Evolutionary conservation across 2,329 filamentous ascomycete species (phyloP), one percentile per base, ranked within the genome.

Genomic region (Phoma sp.): DNA sequence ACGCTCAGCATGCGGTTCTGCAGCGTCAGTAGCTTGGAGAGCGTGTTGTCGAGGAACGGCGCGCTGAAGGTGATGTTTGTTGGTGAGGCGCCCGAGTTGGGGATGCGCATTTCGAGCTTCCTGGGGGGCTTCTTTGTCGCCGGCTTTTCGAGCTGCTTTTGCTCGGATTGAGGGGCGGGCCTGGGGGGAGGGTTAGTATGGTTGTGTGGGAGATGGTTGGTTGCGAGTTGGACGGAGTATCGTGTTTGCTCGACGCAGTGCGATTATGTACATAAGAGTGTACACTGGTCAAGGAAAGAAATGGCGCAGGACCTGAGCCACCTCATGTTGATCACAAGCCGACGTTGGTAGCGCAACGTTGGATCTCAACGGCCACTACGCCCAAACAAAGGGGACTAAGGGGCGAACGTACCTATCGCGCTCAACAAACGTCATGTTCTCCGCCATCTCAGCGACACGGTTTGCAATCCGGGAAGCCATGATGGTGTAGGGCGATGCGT

Each of bases 341-440:
- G 43, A 39, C 41, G 47, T 57, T 55, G 43, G 45, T 58, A 62
- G 60, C 47, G 57, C 13, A 51, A 40, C 53, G 49, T 55, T 58
- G 35, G 22, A 43, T n/a, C 32, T 36, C 41, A 63, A 63, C 62
- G 59, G 61, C 60, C 58, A 52, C 59, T 62, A 62, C 35, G 9
- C 35, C 24, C 15, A 38, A 32, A 43, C 24, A 10, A 38, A 41
- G 6, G 2, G 32, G 24, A 32, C 32, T 44, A 43, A 40, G 15
- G 32, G 41, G 19, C 9, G 1, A 32, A 35, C 71, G 46, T 68
- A 76, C 73, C 63, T 69, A 46, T 74, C 70, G 25, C 78, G 76
- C 68, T 81, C 79, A 39, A 81, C 77, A 57, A 82, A 81, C 15
- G 80, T 81, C 61, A 80, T 79, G 70, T 80, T 81, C 70, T 82